Conservation (phyloP, 768 basidiomycete species). For the Trametes elegans region DNA sequence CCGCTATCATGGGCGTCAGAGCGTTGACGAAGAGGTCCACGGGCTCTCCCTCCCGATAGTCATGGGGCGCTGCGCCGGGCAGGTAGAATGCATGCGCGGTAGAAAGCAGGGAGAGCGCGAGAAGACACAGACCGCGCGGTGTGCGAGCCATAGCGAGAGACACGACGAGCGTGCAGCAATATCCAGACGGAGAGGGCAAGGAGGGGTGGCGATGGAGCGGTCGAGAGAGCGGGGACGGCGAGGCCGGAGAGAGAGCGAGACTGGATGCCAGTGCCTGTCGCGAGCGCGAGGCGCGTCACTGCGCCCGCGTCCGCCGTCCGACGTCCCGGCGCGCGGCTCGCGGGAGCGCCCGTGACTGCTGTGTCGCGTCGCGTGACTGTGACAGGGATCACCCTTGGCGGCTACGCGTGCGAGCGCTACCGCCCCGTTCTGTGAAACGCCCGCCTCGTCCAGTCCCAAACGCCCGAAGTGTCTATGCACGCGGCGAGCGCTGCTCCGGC, state of each 20-base stretch:
- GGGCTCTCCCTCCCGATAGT: conserved; percentile 69
- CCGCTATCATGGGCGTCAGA: conserved; percentile 79
- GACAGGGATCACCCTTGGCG: not conserved
- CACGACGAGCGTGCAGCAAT: too few species aligned
- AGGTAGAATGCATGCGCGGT: conserved; percentile 75
- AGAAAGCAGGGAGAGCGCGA: conserved; percentile 23
- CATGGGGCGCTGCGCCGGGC: conserved; percentile 85
- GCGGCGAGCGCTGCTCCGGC: not conserved
- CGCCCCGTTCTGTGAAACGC: too few species aligned
- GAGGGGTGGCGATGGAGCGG: not conserved
- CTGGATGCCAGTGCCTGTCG: not conserved
- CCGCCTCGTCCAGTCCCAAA: too few species aligned
- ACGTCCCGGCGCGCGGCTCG: conserved; percentile 1
- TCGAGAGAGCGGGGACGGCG: not conserved
- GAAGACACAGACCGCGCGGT: conserved; percentile 9
- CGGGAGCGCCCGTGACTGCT: not conserved
- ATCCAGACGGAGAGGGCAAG: too few species aligned
- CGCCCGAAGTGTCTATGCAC: too few species aligned
- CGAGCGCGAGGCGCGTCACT: not conserved
- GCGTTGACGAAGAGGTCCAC: conserved; percentile 87
- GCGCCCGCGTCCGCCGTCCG: not conserved
- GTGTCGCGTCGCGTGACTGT: not conserved
- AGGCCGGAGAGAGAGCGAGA: not conserved
- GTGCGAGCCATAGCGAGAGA: conserved; percentile 11
- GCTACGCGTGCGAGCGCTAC: too few species aligned